Conservation (phyloP, 2,329 filamentous ascomycete species). For the Epichloe hybrida region DNA sequence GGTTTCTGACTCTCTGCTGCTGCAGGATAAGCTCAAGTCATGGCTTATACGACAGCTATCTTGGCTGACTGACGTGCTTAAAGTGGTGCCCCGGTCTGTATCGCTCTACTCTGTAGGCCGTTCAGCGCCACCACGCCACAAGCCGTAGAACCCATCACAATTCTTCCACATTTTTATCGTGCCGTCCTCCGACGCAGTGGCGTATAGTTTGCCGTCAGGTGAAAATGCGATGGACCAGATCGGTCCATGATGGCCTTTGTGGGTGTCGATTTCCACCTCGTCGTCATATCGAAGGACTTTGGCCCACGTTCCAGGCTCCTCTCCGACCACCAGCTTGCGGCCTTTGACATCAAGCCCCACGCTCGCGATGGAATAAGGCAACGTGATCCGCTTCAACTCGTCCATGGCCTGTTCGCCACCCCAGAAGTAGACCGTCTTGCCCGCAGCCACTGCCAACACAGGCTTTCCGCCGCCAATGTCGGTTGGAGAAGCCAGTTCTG, state of each 20-base stretch:
- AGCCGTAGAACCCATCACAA: conserved; percentile 49
- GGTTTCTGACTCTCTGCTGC: conserved; percentile 5
- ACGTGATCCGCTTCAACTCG: conserved; percentile 64
- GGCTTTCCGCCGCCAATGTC: conserved; percentile 55
- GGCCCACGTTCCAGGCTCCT: conserved; percentile 92
- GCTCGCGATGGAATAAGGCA: conserved; percentile 77
- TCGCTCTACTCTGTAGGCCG: conserved; percentile 24
- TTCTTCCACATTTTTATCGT: conserved; percentile 89
- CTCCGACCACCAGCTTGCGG: conserved; percentile 77
- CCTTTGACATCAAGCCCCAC: conserved; percentile 75
- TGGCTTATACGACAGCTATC: conserved; percentile 4
- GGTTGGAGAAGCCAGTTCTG: conserved; percentile 40
- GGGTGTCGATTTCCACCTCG: conserved; percentile 72
- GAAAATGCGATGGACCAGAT: conserved; percentile 95
- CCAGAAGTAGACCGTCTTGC: conserved; percentile 89
- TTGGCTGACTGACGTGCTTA: conserved; percentile 2
- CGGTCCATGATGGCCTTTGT: conserved; percentile 93
- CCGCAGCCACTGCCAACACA: conserved; percentile 81
- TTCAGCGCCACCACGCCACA: conserved; percentile 42
- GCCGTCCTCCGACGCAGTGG: conserved; percentile 90
- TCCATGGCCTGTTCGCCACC: conserved; percentile 57
- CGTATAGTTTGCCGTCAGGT: conserved; percentile 90
- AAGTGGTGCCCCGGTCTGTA: conserved; percentile 8
- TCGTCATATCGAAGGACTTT: conserved; percentile 82
- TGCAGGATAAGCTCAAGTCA: conserved; percentile 8